A percentile compares a stretch with the other conserved stretches of the same genome.
Conservation (phyloP, 2,329 filamentous ascomycete species). For the Cercospora sp. region DNA sequence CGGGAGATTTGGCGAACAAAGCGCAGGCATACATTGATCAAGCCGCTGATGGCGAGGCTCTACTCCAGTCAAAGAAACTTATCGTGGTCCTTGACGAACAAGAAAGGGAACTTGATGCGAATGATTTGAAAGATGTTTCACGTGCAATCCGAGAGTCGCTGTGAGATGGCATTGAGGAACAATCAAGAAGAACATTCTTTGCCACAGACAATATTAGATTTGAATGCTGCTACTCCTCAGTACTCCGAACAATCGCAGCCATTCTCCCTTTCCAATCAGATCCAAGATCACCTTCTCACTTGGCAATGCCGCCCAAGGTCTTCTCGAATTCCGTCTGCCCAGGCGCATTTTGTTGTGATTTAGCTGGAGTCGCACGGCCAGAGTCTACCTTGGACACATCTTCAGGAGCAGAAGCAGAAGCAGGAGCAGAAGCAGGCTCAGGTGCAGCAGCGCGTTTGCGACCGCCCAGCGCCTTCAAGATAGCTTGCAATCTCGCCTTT, state of each 20-base stretch:
- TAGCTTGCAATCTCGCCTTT: neutral
- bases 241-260: neutral
- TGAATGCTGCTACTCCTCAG: neutral
- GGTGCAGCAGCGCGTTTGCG: neutral
- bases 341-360: neutral
- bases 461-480: neutral
- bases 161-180: neutral
- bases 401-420: neutral
- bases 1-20: neutral
- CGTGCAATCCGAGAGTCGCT: neutral
- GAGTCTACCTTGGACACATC: neutral
- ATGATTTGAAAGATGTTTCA: neutral
- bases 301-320: neutral
- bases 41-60: conserved; percentile 1
- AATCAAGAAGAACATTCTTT: neutral
- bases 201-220: neutral
- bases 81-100: neutral
- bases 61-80: neutral
- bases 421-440: neutral
- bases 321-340: neutral
- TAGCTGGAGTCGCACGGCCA: neutral
- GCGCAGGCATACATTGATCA: neutral
- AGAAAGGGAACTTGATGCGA: neutral
- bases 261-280: neutral
- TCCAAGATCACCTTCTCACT: neutral